Evolutionary conservation across 352 stramenopile genomes (phyloP), one percentile per base, ranked within the genome.

Genomic region (Saprolegnia diclina): DNA sequence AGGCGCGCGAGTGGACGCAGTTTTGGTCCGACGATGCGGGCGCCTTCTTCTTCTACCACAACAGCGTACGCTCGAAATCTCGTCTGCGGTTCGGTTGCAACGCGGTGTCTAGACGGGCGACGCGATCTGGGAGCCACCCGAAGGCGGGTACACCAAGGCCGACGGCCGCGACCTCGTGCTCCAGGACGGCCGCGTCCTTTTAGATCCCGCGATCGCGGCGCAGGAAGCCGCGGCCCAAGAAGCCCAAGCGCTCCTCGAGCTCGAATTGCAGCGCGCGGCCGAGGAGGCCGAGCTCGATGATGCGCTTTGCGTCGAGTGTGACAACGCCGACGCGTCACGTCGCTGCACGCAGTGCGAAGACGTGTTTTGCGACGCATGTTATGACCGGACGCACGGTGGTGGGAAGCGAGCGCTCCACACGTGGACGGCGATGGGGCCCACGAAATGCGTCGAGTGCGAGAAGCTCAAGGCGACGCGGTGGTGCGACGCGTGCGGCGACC

Each of bases 381-480:
- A 82, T 55, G 79, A 90, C 61, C 86, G 81, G 50, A 72, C 91
- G n/a, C 84, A 94, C 61, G 73, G 81, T 22, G 87, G 78, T 0
- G 73, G 77, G 22, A 90, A 92, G 75, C 79, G 86, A 22, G 79
- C 86, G 57, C 80, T 80, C 55, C 86, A 94, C 73, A 91, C 78
- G 2, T 94, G 85, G 83, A 90, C 81, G 54, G 74, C 81, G 4
- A 86, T 94, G 19, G 83, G 83, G 4, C 76, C 79, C 13, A 73
- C 90, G 38, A 82, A 85, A n/a, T 94, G 86, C 67, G 82, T 92
- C 48, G 84, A 92, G 68, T 92, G 86, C 57, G 86, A 94, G 69
- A 92, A 90, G 67, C 90, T 92, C 78, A 85, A 86, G 50, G 86
- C 84, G 18, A 92, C 86, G 14, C 74, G 83, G 32, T 94, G 79